Conservation (phyloP, 805 yeast genomes). For the Candida endomychidarum region DNA sequence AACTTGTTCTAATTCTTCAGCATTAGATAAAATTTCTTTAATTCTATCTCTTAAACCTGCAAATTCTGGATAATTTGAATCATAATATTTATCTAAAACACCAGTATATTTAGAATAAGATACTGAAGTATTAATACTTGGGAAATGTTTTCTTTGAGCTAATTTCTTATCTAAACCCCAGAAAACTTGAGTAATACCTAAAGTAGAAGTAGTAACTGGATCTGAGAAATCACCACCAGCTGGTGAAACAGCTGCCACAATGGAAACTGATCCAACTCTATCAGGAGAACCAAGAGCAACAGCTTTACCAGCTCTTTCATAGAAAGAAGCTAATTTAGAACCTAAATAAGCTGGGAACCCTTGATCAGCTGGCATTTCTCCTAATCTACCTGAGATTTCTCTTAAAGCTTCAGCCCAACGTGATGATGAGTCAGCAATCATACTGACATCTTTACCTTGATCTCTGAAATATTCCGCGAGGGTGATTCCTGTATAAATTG, state of each 20-base stretch:
- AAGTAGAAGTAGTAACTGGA: conserved; percentile 97
- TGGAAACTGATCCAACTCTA: conserved; percentile 97
- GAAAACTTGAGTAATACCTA: conserved; percentile 99
- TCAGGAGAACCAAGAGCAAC: conserved; percentile 94
- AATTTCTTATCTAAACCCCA: conserved; percentile 99
- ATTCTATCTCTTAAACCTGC: conserved; percentile 87
- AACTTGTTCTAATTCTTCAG: conserved; percentile 98
- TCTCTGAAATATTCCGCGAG: conserved; percentile 99
- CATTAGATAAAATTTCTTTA: conserved; percentile 91
- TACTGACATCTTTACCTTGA: conserved; percentile 97
- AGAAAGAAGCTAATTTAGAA: conserved; percentile 97
- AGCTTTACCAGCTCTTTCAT: conserved; percentile 99
- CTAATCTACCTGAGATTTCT: conserved; percentile 99
- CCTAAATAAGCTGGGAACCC: conserved; percentile 99
- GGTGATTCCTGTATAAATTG: conserved; percentile 98
- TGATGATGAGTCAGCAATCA: conserved; percentile 99
- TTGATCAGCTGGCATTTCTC: conserved; percentile 99
- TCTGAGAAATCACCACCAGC: conserved; percentile 99
- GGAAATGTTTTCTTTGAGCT: conserved; percentile 99
- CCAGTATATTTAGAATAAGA: conserved; percentile 96
- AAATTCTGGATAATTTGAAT: conserved; percentile 83
- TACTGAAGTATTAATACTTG: conserved; percentile 93
- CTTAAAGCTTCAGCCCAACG: conserved; percentile 99
- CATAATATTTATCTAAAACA: conserved; percentile 83
- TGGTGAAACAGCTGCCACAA: conserved; percentile 98